A percentile compares a stretch with the other conserved stretches of the same genome.
Evolutionary conservation across 1,284 basidiomycete species (phyloP).

Genomic region (Apiotrichum sp.): DNA sequence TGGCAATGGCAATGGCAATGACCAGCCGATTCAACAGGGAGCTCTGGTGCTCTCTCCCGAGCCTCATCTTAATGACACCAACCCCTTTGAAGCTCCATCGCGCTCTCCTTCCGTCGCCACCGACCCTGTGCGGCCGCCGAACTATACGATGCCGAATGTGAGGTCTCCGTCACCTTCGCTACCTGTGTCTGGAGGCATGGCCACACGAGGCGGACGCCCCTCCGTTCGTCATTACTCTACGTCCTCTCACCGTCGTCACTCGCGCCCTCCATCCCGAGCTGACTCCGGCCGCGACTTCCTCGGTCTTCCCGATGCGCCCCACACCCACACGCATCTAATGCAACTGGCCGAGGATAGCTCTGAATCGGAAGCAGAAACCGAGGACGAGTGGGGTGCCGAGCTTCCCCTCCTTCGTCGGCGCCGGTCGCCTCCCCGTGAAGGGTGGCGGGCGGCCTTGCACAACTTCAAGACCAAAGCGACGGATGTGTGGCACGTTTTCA

Average conservation of each 20-base stretch:
- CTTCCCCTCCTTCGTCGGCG: conserved; percentile 10
- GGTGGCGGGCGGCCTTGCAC: neutral
- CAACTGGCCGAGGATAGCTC: conserved; percentile 31
- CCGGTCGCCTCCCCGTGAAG: neutral
- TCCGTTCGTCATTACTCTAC: conserved; percentile 17
- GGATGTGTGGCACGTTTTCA: conserved; percentile 49
- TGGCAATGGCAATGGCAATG: neutral
- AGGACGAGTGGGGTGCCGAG: conserved; percentile 46
- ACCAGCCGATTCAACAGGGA: neutral
- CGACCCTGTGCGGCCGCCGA: conserved; percentile 2
- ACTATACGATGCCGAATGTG: conserved; percentile 12
- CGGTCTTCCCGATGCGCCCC: conserved; percentile 43
- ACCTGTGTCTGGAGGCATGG: conserved; percentile 31
- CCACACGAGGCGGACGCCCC: conserved; percentile 17
- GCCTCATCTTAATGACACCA: neutral
- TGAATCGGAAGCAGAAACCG: conserved; percentile 36
- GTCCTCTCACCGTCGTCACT: neutral
- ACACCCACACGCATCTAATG: conserved; percentile 16
- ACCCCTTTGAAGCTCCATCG: conserved; percentile 5
- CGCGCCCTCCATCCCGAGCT: conserved; percentile 17
- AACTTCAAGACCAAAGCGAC: conserved; percentile 28
- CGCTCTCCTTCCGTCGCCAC: neutral
- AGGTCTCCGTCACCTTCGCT: conserved; percentile 23
- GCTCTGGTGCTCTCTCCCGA: neutral
- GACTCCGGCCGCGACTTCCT: conserved; percentile 44